Evolutionary conservation across 805 yeast genomes (phyloP).

Genomic region (Dipodascus albidus): DNA sequence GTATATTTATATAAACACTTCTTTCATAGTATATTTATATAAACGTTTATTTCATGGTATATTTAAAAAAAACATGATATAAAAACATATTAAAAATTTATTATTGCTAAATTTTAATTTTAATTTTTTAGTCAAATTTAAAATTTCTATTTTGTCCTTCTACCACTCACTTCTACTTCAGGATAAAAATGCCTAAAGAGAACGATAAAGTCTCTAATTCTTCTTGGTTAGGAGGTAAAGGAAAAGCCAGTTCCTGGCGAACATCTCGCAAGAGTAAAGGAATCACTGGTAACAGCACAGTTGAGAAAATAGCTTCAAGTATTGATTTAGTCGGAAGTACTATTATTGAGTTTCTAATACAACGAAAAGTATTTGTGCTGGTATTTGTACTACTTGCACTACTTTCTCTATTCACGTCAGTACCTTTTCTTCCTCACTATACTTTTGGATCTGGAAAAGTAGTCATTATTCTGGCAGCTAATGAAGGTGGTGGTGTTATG

Average conservation of each 20-base stretch:
- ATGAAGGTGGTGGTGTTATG: conserved; percentile 94
- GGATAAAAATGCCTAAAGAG: background rate
- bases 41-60: too few species aligned
- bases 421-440: conserved; percentile 27
- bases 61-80: too few species aligned
- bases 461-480: conserved; percentile 81
- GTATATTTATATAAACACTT: too few species aligned
- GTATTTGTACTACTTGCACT: conserved; percentile 16
- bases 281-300: background rate
- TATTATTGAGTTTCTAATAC: background rate
- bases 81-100: too few species aligned
- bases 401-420: conserved; percentile 25
- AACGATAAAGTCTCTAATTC: background rate
- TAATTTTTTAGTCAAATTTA: too few species aligned
- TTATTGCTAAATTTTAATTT: too few species aligned
- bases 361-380: conserved; percentile 20
- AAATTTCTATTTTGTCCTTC: background rate
- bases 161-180: background rate
- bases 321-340: background rate
- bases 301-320: background rate
- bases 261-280: background rate
- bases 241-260: background rate
- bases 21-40: too few species aligned
- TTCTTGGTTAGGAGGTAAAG: background rate
- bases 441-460: conserved; percentile 26